phyloP scores from a whole-genome alignment of 2,329 filamentous ascomycete species.

The Coleophoma crateriformis region DNA sequence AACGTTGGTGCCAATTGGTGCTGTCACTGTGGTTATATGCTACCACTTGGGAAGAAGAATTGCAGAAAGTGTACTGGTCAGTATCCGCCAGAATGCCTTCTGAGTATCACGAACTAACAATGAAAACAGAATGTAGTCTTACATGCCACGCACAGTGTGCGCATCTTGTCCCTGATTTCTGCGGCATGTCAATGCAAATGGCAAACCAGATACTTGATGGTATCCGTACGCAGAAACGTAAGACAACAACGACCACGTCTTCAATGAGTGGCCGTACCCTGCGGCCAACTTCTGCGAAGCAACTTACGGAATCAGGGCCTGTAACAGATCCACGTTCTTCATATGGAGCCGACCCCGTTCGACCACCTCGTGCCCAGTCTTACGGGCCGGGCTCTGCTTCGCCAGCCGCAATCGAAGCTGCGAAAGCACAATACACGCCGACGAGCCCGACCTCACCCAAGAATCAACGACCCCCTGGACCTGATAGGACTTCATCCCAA shows the following conservation, averaged over 20 bases:
- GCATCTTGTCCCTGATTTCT: constrained; percentile 96
- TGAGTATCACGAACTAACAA: constrained; percentile 20
- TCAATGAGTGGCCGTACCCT: constrained; percentile 20
- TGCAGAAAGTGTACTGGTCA: constrained; percentile 84
- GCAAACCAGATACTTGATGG: constrained; percentile 91
- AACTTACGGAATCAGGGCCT: constrained; percentile 8
- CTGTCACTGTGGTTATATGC: constrained; percentile 94
- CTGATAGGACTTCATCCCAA: constrained; percentile 44
- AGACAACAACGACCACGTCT: constrained; percentile 35
- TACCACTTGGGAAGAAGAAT: constrained; percentile 93
- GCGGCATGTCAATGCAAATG: constrained; percentile 97
- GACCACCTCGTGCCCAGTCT: constrained; percentile 25
- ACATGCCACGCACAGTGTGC: constrained; percentile 89
- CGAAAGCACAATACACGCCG: constrained; percentile 54
- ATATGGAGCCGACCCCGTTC: constrained; percentile 20
- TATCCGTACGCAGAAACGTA: constrained; percentile 71
- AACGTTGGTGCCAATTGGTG: constrained; percentile 99
- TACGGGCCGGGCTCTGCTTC: constrained; percentile 31
- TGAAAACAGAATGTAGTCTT: constrained; percentile 70
- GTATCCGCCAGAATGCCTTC: constrained; percentile 14
- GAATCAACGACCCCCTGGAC: constrained; percentile 39
- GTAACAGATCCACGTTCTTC: constrained; percentile 18
- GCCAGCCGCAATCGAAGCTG: constrained; percentile 54
- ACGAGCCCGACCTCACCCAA: constrained; percentile 37
- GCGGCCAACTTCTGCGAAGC: constrained; percentile 18